These are phyloP conservation scores for Aspergillus ostianus DNA, from an alignment of 495 filamentous ascomycete genomes.

Conservation along the genomic window DNA sequence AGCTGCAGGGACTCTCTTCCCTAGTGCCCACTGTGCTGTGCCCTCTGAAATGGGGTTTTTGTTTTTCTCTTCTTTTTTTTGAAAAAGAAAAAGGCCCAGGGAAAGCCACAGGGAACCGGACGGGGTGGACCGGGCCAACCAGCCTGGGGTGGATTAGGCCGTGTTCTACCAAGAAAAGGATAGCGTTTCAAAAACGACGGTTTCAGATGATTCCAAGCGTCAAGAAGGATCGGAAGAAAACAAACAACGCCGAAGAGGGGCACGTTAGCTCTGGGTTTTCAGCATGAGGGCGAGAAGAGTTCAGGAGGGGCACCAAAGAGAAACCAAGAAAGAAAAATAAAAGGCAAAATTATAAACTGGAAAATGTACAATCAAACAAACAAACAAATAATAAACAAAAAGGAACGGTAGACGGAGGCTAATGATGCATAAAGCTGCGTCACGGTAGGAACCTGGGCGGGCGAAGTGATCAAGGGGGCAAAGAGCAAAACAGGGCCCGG, in stretches of 20 bases:
- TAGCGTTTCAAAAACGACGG: conserved; percentile 25
- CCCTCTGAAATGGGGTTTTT: no score
- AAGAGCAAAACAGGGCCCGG: conserved; percentile 13
- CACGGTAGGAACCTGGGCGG: conserved; percentile 16
- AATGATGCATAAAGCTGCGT: conserved; percentile 24
- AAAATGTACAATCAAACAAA: no score
- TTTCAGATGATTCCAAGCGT: conserved; percentile 27
- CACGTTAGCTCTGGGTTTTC: conserved; percentile 15
- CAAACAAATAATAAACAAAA: background rate
- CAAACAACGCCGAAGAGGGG: conserved; percentile 18
- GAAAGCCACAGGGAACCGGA: conserved; percentile 9
- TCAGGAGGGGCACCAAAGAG: conserved; percentile 16
- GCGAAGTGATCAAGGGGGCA: conserved; percentile 15
- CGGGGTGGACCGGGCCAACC: conserved; percentile 19
- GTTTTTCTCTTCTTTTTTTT: conserved; percentile 7
- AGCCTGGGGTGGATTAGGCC: conserved; percentile 21
- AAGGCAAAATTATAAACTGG: no score
- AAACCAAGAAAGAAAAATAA: background rate
- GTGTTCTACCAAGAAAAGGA: conserved; percentile 23
- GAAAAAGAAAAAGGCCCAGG: conserved; percentile 2
- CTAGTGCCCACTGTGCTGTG: conserved; percentile 5
- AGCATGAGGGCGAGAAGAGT: conserved; percentile 15
- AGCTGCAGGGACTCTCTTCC: conserved; percentile 39
- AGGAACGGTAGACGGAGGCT: conserved; percentile 10
- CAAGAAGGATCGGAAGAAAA: conserved; percentile 17